Evolutionary conservation across 169 alveolate genomes (phyloP).

Genomic region (Cryptosporidium parvum): DNA sequence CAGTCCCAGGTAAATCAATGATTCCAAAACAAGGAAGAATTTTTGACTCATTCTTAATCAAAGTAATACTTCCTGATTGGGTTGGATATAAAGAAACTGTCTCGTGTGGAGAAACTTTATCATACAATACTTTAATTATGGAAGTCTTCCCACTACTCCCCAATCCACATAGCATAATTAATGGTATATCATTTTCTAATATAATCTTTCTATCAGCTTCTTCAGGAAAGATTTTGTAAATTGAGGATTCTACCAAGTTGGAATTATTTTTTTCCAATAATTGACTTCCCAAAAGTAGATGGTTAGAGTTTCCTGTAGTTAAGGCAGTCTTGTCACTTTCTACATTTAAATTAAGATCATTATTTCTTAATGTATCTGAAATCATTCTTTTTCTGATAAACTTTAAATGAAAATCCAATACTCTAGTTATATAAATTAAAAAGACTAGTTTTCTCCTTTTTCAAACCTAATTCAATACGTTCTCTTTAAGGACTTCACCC

Average conservation of each 20-base stretch:
- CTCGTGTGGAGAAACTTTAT: slow-evolving; percentile 82
- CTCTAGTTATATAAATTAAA: too few species aligned
- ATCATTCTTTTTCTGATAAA: background rate
- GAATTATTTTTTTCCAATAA: background rate
- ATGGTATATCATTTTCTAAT: slow-evolving; percentile 63
- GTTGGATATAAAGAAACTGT: slow-evolving; percentile 78
- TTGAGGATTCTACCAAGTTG: background rate
- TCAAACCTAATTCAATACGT: background rate
- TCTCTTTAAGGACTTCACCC: background rate
- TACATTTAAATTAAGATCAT: background rate
- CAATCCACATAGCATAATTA: slow-evolving; percentile 77
- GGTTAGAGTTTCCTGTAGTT: background rate
- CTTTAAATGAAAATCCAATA: background rate
- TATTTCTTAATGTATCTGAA: background rate
- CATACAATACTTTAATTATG: slow-evolving; percentile 80
- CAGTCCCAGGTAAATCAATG: slow-evolving; percentile 78
- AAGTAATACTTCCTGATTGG: slow-evolving; percentile 37
- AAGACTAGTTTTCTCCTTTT: background rate
- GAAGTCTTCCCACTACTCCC: slow-evolving; percentile 82
- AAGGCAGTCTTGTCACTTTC: background rate
- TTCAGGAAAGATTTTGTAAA: slow-evolving; percentile 6
- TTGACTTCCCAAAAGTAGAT: background rate
- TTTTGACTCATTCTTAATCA: slow-evolving; percentile 71
- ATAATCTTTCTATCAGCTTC: slow-evolving; percentile 39
- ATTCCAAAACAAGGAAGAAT: slow-evolving; percentile 76